These are phyloP conservation scores for Agarophyton chilense DNA, from an alignment of 23 red algal species.

Conservation along the genomic window DNA sequence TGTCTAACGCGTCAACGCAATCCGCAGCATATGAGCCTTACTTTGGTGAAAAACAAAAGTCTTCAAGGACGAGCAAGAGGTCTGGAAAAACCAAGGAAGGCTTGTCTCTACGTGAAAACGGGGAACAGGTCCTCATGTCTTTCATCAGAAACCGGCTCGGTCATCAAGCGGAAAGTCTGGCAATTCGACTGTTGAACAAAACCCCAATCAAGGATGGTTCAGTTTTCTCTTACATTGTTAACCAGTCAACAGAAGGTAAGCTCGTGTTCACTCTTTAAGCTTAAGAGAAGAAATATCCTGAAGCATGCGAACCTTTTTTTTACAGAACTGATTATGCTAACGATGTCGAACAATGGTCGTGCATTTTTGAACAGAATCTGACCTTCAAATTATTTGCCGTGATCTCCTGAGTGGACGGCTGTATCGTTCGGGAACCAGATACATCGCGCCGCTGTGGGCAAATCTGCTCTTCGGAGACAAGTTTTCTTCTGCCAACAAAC, in stretches of 20 bases:
- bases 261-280: not conserved
- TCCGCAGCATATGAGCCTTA: constrained; percentile 18
- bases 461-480: constrained; percentile 55
- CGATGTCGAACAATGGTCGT: not conserved
- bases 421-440: constrained; percentile 41
- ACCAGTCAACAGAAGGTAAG: constrained; percentile 71
- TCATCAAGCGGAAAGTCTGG: constrained; percentile 38
- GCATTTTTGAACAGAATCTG: constrained; percentile 33
- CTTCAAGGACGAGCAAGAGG: constrained; percentile 3
- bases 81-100: not conserved
- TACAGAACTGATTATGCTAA: not conserved
- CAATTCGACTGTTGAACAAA: constrained; percentile 61
- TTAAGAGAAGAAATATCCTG: not conserved
- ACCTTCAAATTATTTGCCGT: constrained; percentile 54
- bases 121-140: constrained; percentile 49
- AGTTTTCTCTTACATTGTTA: constrained; percentile 41
- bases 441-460: constrained; percentile 42
- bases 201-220: constrained; percentile 57
- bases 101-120: constrained; percentile 7
- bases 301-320: not conserved
- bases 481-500: constrained; percentile 5
- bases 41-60: constrained; percentile 24
- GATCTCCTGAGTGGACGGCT: constrained; percentile 55
- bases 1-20: constrained; percentile 7
- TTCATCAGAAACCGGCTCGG: constrained; percentile 62